phyloP scores from a whole-genome alignment of 2,329 filamentous ascomycete genomes.

The Claviceps fusiformis region DNA sequence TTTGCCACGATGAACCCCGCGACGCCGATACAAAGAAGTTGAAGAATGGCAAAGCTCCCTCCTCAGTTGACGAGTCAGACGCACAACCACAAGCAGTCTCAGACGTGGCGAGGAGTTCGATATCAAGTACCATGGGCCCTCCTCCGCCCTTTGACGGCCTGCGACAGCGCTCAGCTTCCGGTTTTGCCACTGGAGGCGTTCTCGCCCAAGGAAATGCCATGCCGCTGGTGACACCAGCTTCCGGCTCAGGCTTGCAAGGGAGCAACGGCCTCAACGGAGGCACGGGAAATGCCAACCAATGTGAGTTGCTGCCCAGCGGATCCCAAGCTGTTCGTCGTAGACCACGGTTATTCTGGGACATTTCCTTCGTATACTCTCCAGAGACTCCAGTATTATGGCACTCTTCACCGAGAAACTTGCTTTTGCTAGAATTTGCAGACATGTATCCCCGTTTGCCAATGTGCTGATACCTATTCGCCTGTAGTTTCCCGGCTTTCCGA shows the following conservation, averaged over 20 bases:
- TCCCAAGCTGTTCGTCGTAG: neutral
- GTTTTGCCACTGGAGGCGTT: constrained; percentile 27
- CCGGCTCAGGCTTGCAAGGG: constrained; percentile 53
- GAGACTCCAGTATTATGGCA: neutral
- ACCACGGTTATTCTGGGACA: neutral
- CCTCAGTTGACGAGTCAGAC: constrained; percentile 48
- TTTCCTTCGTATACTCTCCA: neutral
- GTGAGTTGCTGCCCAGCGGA: constrained; percentile 32
- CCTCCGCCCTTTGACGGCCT: constrained; percentile 31
- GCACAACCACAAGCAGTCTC: constrained; percentile 26
- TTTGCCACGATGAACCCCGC: constrained; percentile 94
- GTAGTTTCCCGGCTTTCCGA: constrained; percentile 67
- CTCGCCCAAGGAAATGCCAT: constrained; percentile 40
- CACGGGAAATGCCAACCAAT: constrained; percentile 53
- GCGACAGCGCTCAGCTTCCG: constrained; percentile 23
- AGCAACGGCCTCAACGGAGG: constrained; percentile 34
- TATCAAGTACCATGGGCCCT: constrained; percentile 42
- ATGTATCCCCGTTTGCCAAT: neutral
- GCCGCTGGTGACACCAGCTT: constrained; percentile 58
- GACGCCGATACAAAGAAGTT: constrained; percentile 69
- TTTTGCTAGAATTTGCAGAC: neutral
- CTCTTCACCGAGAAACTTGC: neutral
- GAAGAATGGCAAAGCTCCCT: constrained; percentile 38
- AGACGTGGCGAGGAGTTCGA: constrained; percentile 40
- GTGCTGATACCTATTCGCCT: constrained; percentile 4